These are phyloP conservation scores for Amylostereum chailletii DNA, from an alignment of 1,284 basidiomycete species.

Conservation along the genomic window DNA sequence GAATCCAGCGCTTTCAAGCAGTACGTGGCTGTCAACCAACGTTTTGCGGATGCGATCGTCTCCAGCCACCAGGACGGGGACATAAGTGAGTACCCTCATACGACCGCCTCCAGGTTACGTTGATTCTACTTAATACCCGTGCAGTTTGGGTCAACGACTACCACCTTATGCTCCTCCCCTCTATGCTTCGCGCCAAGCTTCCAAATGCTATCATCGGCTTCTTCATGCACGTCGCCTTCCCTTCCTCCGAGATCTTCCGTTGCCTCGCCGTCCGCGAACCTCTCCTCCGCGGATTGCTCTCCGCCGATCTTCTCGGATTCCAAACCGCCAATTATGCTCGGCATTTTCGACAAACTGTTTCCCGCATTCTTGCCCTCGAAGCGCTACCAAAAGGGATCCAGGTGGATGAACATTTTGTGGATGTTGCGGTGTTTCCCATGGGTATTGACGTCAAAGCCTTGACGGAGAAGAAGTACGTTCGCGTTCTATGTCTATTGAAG, in stretches of 20 bases:
- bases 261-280: constrained; percentile 65
- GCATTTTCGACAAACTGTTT: constrained; percentile 79
- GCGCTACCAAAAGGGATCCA: constrained; percentile 81
- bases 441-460: constrained; percentile 77
- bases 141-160: constrained; percentile 78
- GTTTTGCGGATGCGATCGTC: constrained; percentile 75
- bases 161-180: constrained; percentile 79
- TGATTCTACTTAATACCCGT: neutral
- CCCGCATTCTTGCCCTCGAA: constrained; percentile 73
- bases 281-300: constrained; percentile 68
- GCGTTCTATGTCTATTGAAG: neutral
- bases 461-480: constrained; percentile 55
- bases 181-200: constrained; percentile 55
- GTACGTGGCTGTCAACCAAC: constrained; percentile 77
- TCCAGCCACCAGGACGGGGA: constrained; percentile 73
- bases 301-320: constrained; percentile 70
- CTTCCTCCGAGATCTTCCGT: constrained; percentile 81
- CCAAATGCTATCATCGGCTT: constrained; percentile 74
- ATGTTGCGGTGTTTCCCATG: constrained; percentile 84
- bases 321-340: constrained; percentile 78
- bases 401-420: constrained; percentile 57
- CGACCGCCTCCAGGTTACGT: neutral
- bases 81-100: constrained; percentile 39
- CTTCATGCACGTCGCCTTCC: constrained; percentile 87
- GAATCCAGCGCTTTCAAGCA: constrained; percentile 72